phyloP scores from a whole-genome alignment of 2,329 filamentous ascomycete species.

The Hypoxylon sp. region DNA sequence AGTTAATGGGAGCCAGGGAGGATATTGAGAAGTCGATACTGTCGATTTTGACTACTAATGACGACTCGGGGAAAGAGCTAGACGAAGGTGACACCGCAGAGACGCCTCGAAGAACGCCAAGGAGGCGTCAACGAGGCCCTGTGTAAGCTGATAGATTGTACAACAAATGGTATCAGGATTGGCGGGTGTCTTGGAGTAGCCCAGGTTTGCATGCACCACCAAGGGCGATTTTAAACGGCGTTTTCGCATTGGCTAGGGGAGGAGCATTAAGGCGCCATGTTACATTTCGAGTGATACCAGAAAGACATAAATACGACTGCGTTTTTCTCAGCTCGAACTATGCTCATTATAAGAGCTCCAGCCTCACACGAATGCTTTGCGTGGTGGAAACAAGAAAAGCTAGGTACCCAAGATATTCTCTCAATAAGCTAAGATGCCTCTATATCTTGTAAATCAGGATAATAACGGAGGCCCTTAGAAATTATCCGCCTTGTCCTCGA shows the following conservation, averaged over 20 bases:
- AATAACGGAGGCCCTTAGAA: too few relatives aligned
- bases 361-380: not conserved
- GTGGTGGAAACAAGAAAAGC: too few relatives aligned
- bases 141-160: slow-evolving; percentile 21
- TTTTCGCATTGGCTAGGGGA: not conserved
- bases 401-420: too few relatives aligned
- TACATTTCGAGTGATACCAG: not conserved
- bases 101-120: slow-evolving; percentile 48
- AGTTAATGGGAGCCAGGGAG: slow-evolving; percentile 61
- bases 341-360: not conserved
- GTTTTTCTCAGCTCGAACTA: not conserved
- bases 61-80: slow-evolving; percentile 31
- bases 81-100: slow-evolving; percentile 32
- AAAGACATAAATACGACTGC: not conserved
- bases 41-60: slow-evolving; percentile 47
- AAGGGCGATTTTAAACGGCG: not conserved
- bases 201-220: not conserved
- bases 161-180: slow-evolving; percentile 17
- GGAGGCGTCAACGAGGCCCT: slow-evolving; percentile 37
- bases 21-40: slow-evolving; percentile 55
- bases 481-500: too few relatives aligned
- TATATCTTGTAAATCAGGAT: too few relatives aligned
- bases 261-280: not conserved
- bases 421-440: too few relatives aligned
- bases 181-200: not conserved